Conservation (phyloP, 2,329 filamentous ascomycete species). For the Colletotrichum siamense region DNA sequence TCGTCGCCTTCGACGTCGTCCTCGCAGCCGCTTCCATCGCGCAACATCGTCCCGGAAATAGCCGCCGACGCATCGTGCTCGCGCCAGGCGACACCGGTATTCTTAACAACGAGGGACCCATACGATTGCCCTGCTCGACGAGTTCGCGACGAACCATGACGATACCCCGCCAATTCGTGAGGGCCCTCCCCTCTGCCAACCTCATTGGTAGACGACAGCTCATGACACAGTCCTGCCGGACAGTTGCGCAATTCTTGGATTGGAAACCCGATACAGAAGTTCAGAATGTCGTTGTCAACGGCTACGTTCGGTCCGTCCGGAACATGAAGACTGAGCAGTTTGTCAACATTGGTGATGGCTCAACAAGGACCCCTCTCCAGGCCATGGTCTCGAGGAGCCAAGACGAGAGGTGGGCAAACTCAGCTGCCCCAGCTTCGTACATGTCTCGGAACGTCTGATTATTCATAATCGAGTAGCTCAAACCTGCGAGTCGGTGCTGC, state of each 20-base stretch:
- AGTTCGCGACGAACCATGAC: not conserved
- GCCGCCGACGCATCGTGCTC: not conserved
- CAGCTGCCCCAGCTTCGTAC: conserved; percentile 14
- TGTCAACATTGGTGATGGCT: conserved; percentile 86
- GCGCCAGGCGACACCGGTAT: not conserved
- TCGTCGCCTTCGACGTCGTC: not conserved
- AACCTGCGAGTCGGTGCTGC: conserved; percentile 78
- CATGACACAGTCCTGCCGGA: conserved; percentile 42
- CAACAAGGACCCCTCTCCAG: conserved; percentile 79
- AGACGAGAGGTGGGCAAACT: conserved; percentile 69
- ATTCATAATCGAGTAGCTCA: conserved; percentile 52
- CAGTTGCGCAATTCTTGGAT: conserved; percentile 62
- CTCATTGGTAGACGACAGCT: conserved; percentile 28
- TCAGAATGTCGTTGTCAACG: conserved; percentile 68
- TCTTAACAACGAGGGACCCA: not conserved
- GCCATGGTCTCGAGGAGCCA: conserved; percentile 75
- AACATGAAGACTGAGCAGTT: conserved; percentile 87
- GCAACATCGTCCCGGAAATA: not conserved
- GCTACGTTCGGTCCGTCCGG: conserved; percentile 83
- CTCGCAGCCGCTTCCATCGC: not conserved
- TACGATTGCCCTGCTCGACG: not conserved
- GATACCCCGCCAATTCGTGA: not conserved
- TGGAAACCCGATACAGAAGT: conserved; percentile 51
- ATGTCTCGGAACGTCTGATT: conserved; percentile 27
- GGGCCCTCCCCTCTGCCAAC: not conserved